Percentiles rank a stretch among this genome's conserved stretches.
Evolutionary conservation across 1,284 basidiomycete species (phyloP).

Genomic region (Melampsora medusae): DNA sequence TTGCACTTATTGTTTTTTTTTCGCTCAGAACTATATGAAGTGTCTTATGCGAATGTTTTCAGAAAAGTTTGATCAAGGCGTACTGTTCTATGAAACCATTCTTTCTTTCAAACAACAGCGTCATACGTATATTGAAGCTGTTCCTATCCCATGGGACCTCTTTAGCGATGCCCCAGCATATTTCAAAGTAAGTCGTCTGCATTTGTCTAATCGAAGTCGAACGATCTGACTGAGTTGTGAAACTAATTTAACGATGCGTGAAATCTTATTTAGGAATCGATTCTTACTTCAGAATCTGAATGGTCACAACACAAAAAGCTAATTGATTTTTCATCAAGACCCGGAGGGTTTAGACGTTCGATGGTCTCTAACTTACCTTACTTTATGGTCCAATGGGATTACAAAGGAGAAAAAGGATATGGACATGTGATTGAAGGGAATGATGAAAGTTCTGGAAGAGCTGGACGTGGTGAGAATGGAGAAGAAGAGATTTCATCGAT

Average conservation of each 20-base stretch:
- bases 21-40: constrained; percentile 87
- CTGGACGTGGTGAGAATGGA: constrained; percentile 63
- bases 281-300: constrained; percentile 83
- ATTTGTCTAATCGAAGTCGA: background rate
- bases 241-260: constrained; percentile 35
- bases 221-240: constrained; percentile 13
- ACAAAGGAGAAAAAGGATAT: constrained; percentile 93
- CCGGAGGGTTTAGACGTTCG: constrained; percentile 82
- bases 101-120: constrained; percentile 77
- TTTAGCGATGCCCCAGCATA: constrained; percentile 85
- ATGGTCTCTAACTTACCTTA: constrained; percentile 97
- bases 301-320: constrained; percentile 97
- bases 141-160: constrained; percentile 79
- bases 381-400: constrained; percentile 97
- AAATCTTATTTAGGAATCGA: constrained; percentile 69
- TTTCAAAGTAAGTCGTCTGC: constrained; percentile 67
- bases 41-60: constrained; percentile 92
- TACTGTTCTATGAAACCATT: constrained; percentile 91
- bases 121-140: constrained; percentile 85
- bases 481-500: constrained; percentile 13
- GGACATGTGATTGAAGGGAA: constrained; percentile 94
- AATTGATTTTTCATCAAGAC: constrained; percentile 83
- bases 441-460: constrained; percentile 65
- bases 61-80: constrained; percentile 74
- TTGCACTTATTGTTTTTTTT: background rate